Conservation (phyloP, 73 alveolate genomes). For the Urostyla sp. region DNA sequence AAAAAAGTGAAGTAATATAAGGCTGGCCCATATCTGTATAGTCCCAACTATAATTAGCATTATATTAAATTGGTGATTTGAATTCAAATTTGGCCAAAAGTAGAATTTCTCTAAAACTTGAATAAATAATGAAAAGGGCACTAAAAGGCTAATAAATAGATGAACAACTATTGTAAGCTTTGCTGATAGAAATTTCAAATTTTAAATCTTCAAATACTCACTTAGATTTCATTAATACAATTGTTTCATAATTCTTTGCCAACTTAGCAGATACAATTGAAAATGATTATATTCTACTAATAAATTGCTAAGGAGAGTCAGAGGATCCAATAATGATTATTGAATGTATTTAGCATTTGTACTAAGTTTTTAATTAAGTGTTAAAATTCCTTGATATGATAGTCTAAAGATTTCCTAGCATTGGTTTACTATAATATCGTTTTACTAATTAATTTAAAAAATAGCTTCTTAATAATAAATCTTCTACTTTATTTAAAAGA, state of each 20-base stretch:
- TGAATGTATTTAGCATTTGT: too few relatives aligned
- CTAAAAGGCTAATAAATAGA: slow-evolving; percentile 18
- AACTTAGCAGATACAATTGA: not conserved
- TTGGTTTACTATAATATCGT: too few relatives aligned
- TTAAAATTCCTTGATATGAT: too few relatives aligned
- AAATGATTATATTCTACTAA: not conserved
- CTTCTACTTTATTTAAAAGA: too few relatives aligned
- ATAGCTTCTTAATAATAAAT: too few relatives aligned
- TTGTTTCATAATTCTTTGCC: not conserved
- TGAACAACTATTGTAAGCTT: not conserved
- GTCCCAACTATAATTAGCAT: slow-evolving; percentile 4
- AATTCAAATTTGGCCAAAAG: slow-evolving; percentile 27
- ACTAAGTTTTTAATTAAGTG: too few relatives aligned
- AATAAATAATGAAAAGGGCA: slow-evolving; percentile 7
- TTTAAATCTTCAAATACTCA: slow-evolving; percentile 11
- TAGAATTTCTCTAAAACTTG: slow-evolving; percentile 17
- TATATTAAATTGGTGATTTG: slow-evolving; percentile 6
- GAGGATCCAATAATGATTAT: not conserved
- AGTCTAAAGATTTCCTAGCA: too few relatives aligned
- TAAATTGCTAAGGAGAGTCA: not conserved
- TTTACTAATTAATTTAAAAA: too few relatives aligned
- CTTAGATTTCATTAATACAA: slow-evolving; percentile 13
- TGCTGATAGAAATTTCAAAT: slow-evolving; percentile 9
- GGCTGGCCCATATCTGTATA: too few relatives aligned
- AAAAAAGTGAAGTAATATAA: too few relatives aligned